Base-by-base conservation (phyloP, 495 filamentous ascomycete species). In the Penicillium parvum region DNA sequence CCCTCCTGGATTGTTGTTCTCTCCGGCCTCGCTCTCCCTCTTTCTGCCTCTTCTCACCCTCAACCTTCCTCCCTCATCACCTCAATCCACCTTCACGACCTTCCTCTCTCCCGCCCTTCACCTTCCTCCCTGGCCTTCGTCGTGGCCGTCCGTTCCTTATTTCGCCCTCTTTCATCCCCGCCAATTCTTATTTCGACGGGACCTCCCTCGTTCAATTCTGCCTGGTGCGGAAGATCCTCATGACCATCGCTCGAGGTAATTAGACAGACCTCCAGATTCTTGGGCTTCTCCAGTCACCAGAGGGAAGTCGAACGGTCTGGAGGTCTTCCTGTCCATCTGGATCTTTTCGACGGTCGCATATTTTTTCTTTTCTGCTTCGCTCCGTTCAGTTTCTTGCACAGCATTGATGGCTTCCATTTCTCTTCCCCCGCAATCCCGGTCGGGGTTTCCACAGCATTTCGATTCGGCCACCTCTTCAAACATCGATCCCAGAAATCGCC, bases 61-160 rank as follows among this genome's bases (percentile, higher is more conserved):
- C 45, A 37, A 23, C 20, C 36, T 15, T 40, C 25, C 7, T 18
- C 37, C 2, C 21, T 17, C 20, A 21, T 41, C 38, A 32, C 36
- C 30, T 32, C 34, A 33, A 35, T 50, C 42, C 40, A 37, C 20
- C 21, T 44, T 50, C 49, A 49, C 56, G 53, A 55, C 49, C 43
- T 25, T 41, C 45, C 48, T 40, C 49, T 43, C 47, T 38, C 36
- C 34, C 34, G 26, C 36, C 28, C 41, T 33, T 25, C 45, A 37
- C 20, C 25, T 18, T 32, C 37, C 50, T 50, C 41, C 39, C 57
- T 68, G 65, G 64, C 67, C 64, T 43, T 57, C 54, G 53, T 65
- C 57, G 64, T 69, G 67, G 67, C 68, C 69, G 69, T 71, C 69
- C 69, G 55, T 62, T 73, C 69, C 57, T 73, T 73, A 58, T 54